Conservation (phyloP, 805 yeast species). For the Hyphopichia homilentoma region DNA sequence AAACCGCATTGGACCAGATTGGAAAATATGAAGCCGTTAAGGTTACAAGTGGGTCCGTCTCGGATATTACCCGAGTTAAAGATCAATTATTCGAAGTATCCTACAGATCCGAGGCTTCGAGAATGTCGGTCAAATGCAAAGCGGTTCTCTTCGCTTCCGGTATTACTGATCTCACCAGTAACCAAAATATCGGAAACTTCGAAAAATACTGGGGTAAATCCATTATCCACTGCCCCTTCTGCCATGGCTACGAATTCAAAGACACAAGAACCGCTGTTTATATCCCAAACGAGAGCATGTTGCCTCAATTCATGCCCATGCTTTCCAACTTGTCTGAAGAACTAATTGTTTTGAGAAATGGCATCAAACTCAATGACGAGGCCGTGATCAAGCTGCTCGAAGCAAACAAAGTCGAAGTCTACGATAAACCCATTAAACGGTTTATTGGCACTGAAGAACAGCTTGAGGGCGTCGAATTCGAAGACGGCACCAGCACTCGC, state of each 20-base stretch:
- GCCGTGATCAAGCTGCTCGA: neutral
- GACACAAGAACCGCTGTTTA: constrained; percentile 7
- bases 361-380: neutral
- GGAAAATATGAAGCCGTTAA: constrained; percentile 3
- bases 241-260: constrained; percentile 12
- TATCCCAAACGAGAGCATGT: constrained; percentile 1
- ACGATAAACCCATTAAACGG: neutral
- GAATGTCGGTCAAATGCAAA: constrained; percentile 1
- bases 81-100: neutral
- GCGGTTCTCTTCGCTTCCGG: constrained; percentile 11
- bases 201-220: constrained; percentile 13
- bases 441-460: neutral
- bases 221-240: constrained; percentile 9
- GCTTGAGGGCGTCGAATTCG: constrained; percentile 2
- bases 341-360: constrained; percentile 6
- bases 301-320: constrained; percentile 4
- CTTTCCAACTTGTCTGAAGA: constrained; percentile 9
- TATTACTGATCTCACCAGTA: constrained; percentile 7
- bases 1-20: constrained; percentile 4
- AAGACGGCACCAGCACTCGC: constrained; percentile 2
- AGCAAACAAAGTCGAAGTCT: neutral
- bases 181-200: constrained; percentile 6
- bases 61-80: constrained; percentile 1
- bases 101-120: neutral
- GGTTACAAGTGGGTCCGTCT: constrained; percentile 5